phyloP scores from a whole-genome alignment of 2,329 filamentous ascomycete genomes.

The Fusarium dlaminii region DNA sequence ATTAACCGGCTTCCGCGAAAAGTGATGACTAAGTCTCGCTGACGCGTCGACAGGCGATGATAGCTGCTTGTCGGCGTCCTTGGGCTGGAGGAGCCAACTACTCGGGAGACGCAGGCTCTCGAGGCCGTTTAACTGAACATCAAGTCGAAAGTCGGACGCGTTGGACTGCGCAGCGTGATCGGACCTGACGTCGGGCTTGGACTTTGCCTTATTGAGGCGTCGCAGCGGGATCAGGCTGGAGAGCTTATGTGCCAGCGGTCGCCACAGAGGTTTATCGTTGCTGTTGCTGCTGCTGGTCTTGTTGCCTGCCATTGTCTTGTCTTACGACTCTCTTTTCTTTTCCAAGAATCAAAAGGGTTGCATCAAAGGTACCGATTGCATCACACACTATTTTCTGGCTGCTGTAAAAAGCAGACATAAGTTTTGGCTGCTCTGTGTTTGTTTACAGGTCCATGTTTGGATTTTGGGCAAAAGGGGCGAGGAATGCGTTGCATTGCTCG shows the following conservation, averaged over 20 bases:
- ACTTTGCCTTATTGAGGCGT: constrained; percentile 7
- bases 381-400: not conserved
- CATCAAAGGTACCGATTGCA: not conserved
- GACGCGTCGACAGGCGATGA: not conserved
- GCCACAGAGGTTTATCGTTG: constrained; percentile 20
- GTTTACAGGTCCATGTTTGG: constrained; percentile 15
- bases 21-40: not conserved
- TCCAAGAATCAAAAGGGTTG: not conserved
- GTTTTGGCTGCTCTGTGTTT: not conserved
- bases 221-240: constrained; percentile 7
- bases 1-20: not conserved
- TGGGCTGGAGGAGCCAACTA: constrained; percentile 12
- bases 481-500: constrained; percentile 27
- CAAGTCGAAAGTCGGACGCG: constrained; percentile 6
- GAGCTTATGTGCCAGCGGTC: constrained; percentile 19
- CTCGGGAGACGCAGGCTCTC: constrained; percentile 14
- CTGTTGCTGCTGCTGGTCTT: not conserved
- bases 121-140: constrained; percentile 14
- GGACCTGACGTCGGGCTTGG: not conserved
- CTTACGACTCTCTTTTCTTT: not conserved
- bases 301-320: constrained; percentile 18
- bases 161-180: not conserved
- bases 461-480: constrained; percentile 20
- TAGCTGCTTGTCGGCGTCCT: not conserved
- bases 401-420: not conserved